Conservation (phyloP, 495 filamentous ascomycete species). For the Terfezia boudieri region DNA sequence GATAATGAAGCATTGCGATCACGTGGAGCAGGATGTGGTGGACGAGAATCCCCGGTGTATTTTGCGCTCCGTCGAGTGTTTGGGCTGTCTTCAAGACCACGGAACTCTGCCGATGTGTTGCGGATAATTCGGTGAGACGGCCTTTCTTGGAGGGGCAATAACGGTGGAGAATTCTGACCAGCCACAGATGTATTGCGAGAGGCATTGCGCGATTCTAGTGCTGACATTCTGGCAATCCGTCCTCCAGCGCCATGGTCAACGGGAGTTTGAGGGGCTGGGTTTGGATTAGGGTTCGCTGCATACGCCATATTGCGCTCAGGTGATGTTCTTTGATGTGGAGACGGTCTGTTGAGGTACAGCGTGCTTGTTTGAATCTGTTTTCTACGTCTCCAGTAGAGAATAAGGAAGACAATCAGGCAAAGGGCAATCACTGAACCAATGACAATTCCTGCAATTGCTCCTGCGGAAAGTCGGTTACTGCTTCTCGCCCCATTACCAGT, state of each 20-base stretch:
- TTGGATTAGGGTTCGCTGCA: not conserved
- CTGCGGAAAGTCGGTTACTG: constrained; percentile 36
- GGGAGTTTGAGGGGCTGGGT: not conserved
- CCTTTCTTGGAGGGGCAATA: constrained; percentile 1
- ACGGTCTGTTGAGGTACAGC: constrained; percentile 59
- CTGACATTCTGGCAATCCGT: constrained; percentile 87
- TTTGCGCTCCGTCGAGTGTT: constrained; percentile 35
- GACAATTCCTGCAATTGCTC: constrained; percentile 74
- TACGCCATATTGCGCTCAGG: not conserved
- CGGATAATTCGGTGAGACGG: constrained; percentile 22
- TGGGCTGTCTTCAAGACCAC: constrained; percentile 51
- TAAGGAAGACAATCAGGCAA: constrained; percentile 39
- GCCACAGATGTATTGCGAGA: constrained; percentile 3
- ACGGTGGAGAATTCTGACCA: constrained; percentile 8
- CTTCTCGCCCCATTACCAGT: constrained; percentile 19
- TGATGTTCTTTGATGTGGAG: constrained; percentile 25
- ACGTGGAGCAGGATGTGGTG: constrained; percentile 33
- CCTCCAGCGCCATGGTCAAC: constrained; percentile 47
- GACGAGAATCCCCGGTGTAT: constrained; percentile 24
- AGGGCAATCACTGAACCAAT: constrained; percentile 55
- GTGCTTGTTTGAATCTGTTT: constrained; percentile 31
- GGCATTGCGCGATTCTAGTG: constrained; percentile 36
- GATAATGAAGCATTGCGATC: constrained; percentile 76
- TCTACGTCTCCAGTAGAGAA: constrained; percentile 37
- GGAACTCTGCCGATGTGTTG: constrained; percentile 51